Evolutionary conservation across 2,329 filamentous ascomycete genomes (phyloP), one percentile per base, ranked within the genome.

Genomic region (Pseudogymnoascus sp.): DNA sequence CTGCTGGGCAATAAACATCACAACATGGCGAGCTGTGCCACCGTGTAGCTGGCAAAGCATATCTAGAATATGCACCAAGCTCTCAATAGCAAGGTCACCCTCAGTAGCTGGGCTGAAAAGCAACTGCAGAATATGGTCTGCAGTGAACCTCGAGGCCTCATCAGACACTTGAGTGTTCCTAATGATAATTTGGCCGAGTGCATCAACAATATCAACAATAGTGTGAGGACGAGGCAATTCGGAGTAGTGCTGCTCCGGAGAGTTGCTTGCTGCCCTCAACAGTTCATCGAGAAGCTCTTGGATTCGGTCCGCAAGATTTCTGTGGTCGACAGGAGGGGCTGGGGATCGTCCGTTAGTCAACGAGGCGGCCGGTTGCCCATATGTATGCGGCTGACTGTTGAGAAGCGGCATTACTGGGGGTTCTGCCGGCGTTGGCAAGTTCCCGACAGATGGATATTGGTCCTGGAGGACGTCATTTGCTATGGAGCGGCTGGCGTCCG

Each of bases 381-480:
- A 88, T 4, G 80, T 76, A 64, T 80, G 79, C 65, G 85, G 74
- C 67, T 86, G 85, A 1, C 77, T 76, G 31, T 76, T 78, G 16
- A 85, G 67, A 59, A 72, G 81, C 44, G 70, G 67, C 42, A 85
- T 78, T 4, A 83, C 79, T 0, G 84, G 81, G 1, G 84, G 82
- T 70, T 88, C 85, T 4, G 82, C 78, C 2, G 84, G 81, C 0
- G 84, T 84, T n/a, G 84, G 79, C 5, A 88, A 73, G 64, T 76
- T 83, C 1, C 83, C 79, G n/a, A 87, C 76, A 12, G 80, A 73
- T 61, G 76, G 79, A 70, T 84, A 88, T 64, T 84, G 81, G 38
- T 89, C 86, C 67, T 85, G 83, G 3, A 89, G 77, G 10, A 87
- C 80, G 64, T 88, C 85, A 64, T 87, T 87, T 18, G 85, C 82